Conservation (phyloP, 371 early-diverging fungal species). For the Phascolomyces articulosus region DNA sequence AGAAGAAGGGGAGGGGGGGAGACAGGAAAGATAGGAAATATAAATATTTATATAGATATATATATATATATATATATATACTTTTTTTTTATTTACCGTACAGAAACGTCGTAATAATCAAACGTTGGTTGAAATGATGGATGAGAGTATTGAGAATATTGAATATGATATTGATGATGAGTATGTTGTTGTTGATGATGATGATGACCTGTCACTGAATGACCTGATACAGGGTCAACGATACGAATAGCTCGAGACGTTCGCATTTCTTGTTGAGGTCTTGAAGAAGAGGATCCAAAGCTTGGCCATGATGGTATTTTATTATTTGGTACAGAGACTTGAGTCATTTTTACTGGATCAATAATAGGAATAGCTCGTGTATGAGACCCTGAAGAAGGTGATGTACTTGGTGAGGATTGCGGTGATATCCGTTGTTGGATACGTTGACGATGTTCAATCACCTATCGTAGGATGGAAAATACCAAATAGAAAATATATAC, state of each 20-base stretch:
- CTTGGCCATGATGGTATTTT: conserved; percentile 16
- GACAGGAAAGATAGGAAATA: neutral
- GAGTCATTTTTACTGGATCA: conserved; percentile 44
- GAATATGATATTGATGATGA: conserved; percentile 1
- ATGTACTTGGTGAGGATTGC: conserved; percentile 40
- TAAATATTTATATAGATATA: neutral
- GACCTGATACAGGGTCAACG: conserved; percentile 20
- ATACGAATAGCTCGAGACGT: conserved; percentile 15
- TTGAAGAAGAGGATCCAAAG: conserved; percentile 12
- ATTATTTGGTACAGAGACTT: conserved; percentile 31
- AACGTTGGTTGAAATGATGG: neutral
- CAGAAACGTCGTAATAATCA: conserved; percentile 16
- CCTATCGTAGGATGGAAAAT: no score
- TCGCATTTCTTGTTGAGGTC: neutral
- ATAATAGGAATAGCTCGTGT: conserved; percentile 48
- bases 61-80: neutral
- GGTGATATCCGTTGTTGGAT: conserved; percentile 48
- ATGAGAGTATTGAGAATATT: neutral
- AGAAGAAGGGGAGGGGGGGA: no score
- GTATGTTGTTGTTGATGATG: neutral
- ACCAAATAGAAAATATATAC: no score
- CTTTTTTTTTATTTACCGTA: conserved; percentile 9
- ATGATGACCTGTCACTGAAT: neutral
- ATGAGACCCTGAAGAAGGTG: conserved; percentile 32
- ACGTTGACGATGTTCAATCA: conserved; percentile 43